Evolutionary conservation across 805 yeast genomes (phyloP), one percentile per base, ranked within the genome.

Genomic region (Saccharomycopsis fibuligera): DNA sequence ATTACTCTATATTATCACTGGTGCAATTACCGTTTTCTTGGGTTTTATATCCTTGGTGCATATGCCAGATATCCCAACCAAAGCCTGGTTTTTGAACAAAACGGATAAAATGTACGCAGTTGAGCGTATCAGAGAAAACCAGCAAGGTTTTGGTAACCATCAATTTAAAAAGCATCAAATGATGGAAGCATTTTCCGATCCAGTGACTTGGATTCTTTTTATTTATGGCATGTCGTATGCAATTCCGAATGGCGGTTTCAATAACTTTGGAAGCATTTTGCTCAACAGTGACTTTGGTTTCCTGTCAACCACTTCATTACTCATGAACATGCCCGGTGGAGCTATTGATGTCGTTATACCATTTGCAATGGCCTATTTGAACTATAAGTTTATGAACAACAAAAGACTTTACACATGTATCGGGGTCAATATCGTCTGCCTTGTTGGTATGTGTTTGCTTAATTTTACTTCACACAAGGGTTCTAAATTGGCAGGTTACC

Each of bases 1-100:
- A 58, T 56, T 74, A 14, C 56, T 77, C 1, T 81, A 70, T 56
- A 62, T 82, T 35, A 65, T 78, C 17, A 66, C 74, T 38, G 88
- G 88, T 4, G 58, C 67, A 14, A 65, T 78, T 49, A 78, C 85
- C 1, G 59, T 76, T 10, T 56, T 68, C 3, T 54, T 73, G 17
- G 81, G 80, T 9, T 41, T 72, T 14, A 37, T 69, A 1, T 62
- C 73, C 47, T 51, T 61, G 24, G 44, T 73, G 37, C 72, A 70
- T 51, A 52, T 79, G 25, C 83, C 83, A 17, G 73, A 73, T 55
- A 56, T 59, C 14, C 82, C 82, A 36, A 33, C 56, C 57, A 50
- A 59, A 23, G 70, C 75, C 3, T 66, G 68, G 67, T 64, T 63
- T 36, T 62, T 64, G 51, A 62, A 61, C 5, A 67, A 66, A 23